Evolutionary conservation across 345 rosid genomes (phyloP), one percentile per base, ranked within the genome.

Genomic region (Eucalyptus sp.): DNA sequence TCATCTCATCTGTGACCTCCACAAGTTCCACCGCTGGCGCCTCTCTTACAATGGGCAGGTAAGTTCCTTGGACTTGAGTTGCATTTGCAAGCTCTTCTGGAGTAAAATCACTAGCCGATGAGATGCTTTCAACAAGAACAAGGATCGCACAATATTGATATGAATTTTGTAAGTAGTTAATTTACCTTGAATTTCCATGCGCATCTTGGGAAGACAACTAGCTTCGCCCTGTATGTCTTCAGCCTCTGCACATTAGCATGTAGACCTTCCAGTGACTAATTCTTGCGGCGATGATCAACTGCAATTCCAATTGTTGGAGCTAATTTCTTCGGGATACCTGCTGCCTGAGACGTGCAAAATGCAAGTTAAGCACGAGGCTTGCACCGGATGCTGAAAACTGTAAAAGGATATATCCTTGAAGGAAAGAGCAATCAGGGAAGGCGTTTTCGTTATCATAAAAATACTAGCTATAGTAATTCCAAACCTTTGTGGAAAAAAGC

Each of bases 201-300:
- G 2, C 92, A 89, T 88, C 97, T 95, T 2, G 98, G 99, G 95
- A 97, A 97, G 56, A 97, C 96, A 71, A 96, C 96, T 90, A 97
- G 90, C 90, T 95, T 96, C 29, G 95, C 97, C 94, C 94, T 96
- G 96, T 93, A 96, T n/a, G 99, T 96, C 92, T 97, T 97, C 58
- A 97, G 92, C 95, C 99, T 96, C 91, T 95, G 98, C 43, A 95
- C 96, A 91, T 96, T 97, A 84, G 93, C 86, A 81, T 96, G 99
- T 33, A 97, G 94, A 86, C 98, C 90, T 92, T 96, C 99, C 88
- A 96, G 86, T 1, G 99, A 97, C 2, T 93, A 92, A 89, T 97
- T 96, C 89, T 91, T 96, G 7, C 96, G 93, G 4, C 96, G 96
- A 85, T 94, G 97, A 90, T 97, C 99, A 48, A 96, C 95, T 1